Conservation (phyloP, 306 rosid genomes). For the Crataegus laevigata region DNA sequence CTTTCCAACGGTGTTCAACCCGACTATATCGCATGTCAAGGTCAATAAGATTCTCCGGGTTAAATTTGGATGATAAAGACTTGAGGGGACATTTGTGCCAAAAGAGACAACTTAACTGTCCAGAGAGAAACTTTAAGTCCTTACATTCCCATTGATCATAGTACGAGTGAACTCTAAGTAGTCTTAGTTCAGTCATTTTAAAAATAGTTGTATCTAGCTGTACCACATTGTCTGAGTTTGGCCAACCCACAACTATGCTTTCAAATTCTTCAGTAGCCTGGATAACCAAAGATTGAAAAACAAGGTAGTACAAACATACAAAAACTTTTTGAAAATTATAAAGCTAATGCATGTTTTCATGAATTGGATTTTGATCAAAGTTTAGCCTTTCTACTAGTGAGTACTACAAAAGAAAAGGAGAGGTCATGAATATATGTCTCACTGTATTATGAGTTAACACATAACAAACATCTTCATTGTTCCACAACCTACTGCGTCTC, state of each 20-base stretch:
- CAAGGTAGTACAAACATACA: neutral
- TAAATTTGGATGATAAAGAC: neutral
- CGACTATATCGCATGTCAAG: conserved; percentile 6
- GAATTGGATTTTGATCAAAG: neutral
- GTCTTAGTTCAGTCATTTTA: conserved; percentile 12
- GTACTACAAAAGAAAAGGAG: neutral
- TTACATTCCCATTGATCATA: too few relatives aligned
- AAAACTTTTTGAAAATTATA: neutral
- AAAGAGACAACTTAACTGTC: conserved; percentile 1
- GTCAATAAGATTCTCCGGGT: conserved; percentile 7
- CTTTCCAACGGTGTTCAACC: neutral
- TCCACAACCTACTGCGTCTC: conserved; percentile 17
- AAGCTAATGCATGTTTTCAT: neutral
- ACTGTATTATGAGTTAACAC: conserved; percentile 6
- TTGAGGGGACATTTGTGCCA: conserved; percentile 18
- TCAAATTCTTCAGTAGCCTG: conserved; percentile 15
- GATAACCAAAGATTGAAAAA: neutral
- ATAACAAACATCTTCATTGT: neutral
- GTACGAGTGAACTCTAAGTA: neutral
- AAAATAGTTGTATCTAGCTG: conserved; percentile 7
- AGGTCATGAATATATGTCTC: neutral
- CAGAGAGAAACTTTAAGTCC: neutral
- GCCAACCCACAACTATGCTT: neutral
- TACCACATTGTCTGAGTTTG: neutral
- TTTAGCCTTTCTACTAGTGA: neutral